Evolutionary conservation across 148 eudicot genomes (phyloP).

Genomic region (Chenopodium album): DNA sequence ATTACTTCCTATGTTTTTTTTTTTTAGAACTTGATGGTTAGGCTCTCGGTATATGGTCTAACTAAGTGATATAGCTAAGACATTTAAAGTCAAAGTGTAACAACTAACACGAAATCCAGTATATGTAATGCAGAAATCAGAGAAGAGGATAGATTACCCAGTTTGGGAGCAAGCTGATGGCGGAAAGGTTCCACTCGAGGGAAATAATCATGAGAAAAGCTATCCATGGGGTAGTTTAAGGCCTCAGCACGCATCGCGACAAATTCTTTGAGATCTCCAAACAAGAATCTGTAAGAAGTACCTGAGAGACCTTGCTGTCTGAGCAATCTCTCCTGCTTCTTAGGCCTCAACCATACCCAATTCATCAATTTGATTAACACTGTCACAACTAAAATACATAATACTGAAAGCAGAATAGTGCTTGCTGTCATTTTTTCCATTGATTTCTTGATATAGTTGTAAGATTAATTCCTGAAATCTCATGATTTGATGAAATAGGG

Average conservation of each 20-base stretch:
- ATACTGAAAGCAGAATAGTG: conserved; percentile 7
- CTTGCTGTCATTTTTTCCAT: conserved; percentile 17
- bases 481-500: too few species aligned
- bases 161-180: conserved; percentile 13
- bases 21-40: too few species aligned
- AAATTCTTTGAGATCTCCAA: conserved; percentile 27
- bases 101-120: too few species aligned
- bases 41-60: too few species aligned
- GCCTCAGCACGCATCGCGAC: conserved; percentile 9
- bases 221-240: conserved; percentile 15
- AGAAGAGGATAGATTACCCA: conserved; percentile 6
- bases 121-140: too few species aligned
- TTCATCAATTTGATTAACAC: conserved; percentile 19
- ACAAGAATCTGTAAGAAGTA: conserved; percentile 26
- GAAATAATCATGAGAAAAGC: conserved; percentile 24
- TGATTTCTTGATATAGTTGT: too few species aligned
- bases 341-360: conserved; percentile 34
- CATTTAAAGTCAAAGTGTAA: too few species aligned
- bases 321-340: conserved; percentile 25
- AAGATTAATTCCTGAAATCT: too few species aligned
- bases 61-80: too few species aligned
- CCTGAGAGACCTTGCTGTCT: conserved; percentile 33
- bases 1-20: too few species aligned
- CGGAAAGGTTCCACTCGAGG: conserved; percentile 16
- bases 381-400: conserved; percentile 3